These are phyloP conservation scores for Neurospora sp. DNA, from an alignment of 495 filamentous ascomycete species.

Conservation along the genomic window DNA sequence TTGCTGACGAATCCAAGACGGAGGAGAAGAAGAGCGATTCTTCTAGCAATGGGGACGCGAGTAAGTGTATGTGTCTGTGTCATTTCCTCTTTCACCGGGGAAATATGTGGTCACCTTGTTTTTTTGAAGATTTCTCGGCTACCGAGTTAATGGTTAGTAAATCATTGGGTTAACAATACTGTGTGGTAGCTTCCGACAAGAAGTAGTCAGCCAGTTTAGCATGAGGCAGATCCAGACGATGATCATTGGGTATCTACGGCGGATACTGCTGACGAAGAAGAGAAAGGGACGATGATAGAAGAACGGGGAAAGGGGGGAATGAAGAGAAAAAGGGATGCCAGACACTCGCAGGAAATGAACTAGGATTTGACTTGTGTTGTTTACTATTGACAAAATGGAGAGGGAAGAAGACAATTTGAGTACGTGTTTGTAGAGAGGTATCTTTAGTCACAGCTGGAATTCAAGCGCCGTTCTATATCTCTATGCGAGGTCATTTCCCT, in stretches of 20 bases:
- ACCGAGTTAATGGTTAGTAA: neutral
- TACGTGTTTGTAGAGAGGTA: neutral
- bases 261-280: neutral
- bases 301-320: no score
- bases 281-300: neutral
- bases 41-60: neutral
- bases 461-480: neutral
- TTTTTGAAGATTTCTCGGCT: neutral
- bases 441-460: neutral
- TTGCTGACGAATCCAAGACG: no score
- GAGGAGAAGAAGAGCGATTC: neutral
- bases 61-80: neutral
- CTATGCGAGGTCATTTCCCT: neutral
- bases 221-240: neutral
- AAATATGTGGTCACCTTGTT: neutral
- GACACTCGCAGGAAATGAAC: neutral
- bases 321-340: neutral
- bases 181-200: neutral
- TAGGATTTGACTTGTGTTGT: neutral
- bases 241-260: neutral
- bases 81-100: neutral
- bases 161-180: neutral
- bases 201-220: neutral
- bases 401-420: neutral
- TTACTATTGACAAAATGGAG: neutral